These are phyloP conservation scores for Tritrichomonas foetus DNA, from an alignment of 208 protist species.

Conservation along the genomic window DNA sequence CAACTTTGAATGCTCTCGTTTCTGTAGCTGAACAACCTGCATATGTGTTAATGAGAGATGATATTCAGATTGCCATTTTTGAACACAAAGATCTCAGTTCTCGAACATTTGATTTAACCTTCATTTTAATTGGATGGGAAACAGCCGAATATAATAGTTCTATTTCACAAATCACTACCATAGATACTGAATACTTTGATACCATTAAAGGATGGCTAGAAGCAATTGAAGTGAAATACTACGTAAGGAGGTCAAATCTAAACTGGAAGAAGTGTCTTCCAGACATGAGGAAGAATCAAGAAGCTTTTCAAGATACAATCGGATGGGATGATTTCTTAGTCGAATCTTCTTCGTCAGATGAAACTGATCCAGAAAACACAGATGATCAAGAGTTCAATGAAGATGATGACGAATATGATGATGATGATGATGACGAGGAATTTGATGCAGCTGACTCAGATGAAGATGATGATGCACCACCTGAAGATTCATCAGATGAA, in stretches of 20 bases:
- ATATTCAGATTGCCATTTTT: background rate
- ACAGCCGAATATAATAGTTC: background rate
- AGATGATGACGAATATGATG: background rate
- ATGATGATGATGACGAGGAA: background rate
- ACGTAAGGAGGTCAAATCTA: background rate
- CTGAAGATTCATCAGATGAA: background rate
- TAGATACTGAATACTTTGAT: background rate
- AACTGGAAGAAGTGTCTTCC: background rate
- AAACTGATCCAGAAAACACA: background rate
- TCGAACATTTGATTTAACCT: background rate
- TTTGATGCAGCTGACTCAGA: background rate
- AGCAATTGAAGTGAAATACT: background rate
- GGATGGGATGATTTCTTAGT: background rate
- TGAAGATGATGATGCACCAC: background rate
- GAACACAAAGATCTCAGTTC: background rate
- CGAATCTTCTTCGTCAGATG: background rate
- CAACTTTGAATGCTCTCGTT: background rate
- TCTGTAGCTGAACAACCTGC: background rate
- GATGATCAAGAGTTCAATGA: background rate
- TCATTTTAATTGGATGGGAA: background rate
- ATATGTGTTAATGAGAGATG: background rate
- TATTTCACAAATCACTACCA: background rate
- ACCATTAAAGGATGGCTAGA: background rate
- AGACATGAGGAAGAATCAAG: background rate
- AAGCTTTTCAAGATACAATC: background rate